phyloP scores from a whole-genome alignment of 2,329 filamentous ascomycete genomes.

The Aspergillus quadrilineatus region DNA sequence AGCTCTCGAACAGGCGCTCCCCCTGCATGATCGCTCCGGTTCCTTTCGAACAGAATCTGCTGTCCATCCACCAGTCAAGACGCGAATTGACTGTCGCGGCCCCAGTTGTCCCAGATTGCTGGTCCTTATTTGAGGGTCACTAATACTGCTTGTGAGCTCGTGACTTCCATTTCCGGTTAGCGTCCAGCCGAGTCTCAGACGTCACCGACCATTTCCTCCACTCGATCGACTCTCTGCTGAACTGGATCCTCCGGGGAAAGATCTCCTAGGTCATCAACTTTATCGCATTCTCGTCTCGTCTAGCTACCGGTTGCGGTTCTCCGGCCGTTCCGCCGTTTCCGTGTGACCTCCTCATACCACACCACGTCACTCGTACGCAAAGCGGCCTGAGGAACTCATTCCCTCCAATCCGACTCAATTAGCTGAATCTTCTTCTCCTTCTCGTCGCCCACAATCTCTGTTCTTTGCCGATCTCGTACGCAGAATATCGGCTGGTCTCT shows the following conservation, averaged over 20 bases:
- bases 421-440: conserved; percentile 1
- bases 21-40: conserved; percentile 3
- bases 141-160: conserved; percentile 1
- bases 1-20: neutral
- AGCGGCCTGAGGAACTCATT: conserved; percentile 19
- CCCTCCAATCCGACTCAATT: conserved; percentile 11
- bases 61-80: neutral
- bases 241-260: conserved; percentile 4
- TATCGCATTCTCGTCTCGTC: neutral
- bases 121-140: neutral
- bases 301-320: conserved; percentile 20
- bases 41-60: conserved; percentile 6
- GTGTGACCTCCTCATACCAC: conserved; percentile 17
- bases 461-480: neutral
- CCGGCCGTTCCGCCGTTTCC: conserved; percentile 29
- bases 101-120: neutral
- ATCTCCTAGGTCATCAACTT: conserved; percentile 1
- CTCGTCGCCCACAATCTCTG: neutral
- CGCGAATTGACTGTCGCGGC: neutral
- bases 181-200: conserved; percentile 20
- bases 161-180: conserved; percentile 18
- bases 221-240: neutral
- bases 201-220: conserved; percentile 20
- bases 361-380: conserved; percentile 38
- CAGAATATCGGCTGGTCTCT: neutral